phyloP scores from a whole-genome alignment of 495 filamentous ascomycete genomes.

The Lepidopterella palustris region DNA sequence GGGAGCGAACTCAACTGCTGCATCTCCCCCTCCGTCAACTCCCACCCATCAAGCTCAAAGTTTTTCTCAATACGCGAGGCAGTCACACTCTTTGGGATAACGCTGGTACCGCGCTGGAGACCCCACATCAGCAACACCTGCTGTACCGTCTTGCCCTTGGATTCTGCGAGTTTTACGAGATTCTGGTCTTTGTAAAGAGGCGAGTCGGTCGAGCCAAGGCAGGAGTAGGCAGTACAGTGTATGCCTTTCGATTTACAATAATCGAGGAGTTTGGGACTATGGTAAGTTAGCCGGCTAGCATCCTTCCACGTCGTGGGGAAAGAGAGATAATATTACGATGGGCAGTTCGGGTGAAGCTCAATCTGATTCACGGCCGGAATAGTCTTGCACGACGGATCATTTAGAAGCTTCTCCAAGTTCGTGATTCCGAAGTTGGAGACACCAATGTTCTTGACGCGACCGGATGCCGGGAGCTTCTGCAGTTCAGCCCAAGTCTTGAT shows the following conservation, averaged over 20 bases:
- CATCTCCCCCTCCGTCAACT: conserved; percentile 37
- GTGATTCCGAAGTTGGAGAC: conserved; percentile 58
- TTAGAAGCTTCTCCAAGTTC: conserved; percentile 53
- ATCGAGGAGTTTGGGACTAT: conserved; percentile 62
- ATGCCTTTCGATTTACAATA: conserved; percentile 47
- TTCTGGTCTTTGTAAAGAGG: conserved; percentile 36
- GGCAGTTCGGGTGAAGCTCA: conserved; percentile 44
- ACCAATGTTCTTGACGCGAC: conserved; percentile 70
- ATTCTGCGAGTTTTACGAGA: conserved; percentile 34
- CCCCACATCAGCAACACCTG: conserved; percentile 40
- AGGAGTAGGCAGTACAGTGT: conserved; percentile 40
- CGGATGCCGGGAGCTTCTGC: conserved; percentile 72
- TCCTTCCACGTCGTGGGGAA: not conserved
- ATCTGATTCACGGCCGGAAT: conserved; percentile 86
- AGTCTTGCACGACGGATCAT: conserved; percentile 50
- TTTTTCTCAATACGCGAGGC: conserved; percentile 34
- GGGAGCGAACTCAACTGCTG: conserved; percentile 30
- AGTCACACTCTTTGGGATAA: conserved; percentile 41
- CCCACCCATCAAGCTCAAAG: conserved; percentile 39
- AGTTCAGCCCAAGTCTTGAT: conserved; percentile 78
- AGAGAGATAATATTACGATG: conserved; percentile 8
- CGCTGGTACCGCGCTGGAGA: conserved; percentile 38
- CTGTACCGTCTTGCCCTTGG: conserved; percentile 33
- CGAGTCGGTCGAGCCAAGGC: conserved; percentile 38
- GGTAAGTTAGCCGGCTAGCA: not conserved